phyloP scores from a whole-genome alignment of 768 basidiomycete species.

The Pulveroboletus sp. region DNA sequence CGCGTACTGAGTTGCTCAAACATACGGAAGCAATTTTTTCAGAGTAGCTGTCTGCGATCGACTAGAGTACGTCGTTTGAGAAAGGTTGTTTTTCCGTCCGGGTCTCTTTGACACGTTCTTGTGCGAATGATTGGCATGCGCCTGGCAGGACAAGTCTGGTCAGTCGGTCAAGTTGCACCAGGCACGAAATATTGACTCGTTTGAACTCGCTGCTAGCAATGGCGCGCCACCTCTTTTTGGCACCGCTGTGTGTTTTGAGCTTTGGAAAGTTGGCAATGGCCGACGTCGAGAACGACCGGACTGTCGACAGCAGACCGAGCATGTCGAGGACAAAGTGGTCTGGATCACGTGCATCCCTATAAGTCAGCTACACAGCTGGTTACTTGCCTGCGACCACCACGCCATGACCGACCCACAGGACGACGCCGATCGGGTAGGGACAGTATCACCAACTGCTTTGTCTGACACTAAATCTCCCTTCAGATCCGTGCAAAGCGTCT shows the following conservation, averaged over 20 bases:
- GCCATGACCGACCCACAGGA: slow-evolving; percentile 50
- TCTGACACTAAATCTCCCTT: neutral
- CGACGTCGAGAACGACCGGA: slow-evolving; percentile 58
- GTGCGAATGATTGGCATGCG: slow-evolving; percentile 67
- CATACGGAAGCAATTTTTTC: slow-evolving; percentile 72
- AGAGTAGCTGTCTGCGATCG: slow-evolving; percentile 60
- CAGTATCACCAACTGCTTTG: accelerated
- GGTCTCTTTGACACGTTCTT: slow-evolving; percentile 65
- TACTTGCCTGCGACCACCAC: slow-evolving; percentile 14
- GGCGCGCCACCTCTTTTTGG: slow-evolving; percentile 78
- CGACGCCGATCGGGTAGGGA: slow-evolving; percentile 74
- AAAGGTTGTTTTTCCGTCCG: slow-evolving; percentile 60
- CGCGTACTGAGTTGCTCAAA: slow-evolving; percentile 28
- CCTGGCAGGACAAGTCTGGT: slow-evolving; percentile 35
- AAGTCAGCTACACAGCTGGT: too few species aligned
- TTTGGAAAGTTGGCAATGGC: slow-evolving; percentile 58
- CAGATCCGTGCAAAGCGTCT: slow-evolving; percentile 92
- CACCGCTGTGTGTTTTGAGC: slow-evolving; percentile 74
- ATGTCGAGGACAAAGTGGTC: slow-evolving; percentile 21
- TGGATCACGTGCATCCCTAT: slow-evolving; percentile 13
- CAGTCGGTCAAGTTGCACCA: neutral
- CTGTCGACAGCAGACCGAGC: slow-evolving; percentile 20
- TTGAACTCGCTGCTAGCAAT: slow-evolving; percentile 68
- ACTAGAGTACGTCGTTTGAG: slow-evolving; percentile 62
- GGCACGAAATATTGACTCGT: slow-evolving; percentile 46